These are phyloP conservation scores for Talaromyces sp. DNA, from an alignment of 2,329 filamentous ascomycete genomes.

Conservation along the genomic window DNA sequence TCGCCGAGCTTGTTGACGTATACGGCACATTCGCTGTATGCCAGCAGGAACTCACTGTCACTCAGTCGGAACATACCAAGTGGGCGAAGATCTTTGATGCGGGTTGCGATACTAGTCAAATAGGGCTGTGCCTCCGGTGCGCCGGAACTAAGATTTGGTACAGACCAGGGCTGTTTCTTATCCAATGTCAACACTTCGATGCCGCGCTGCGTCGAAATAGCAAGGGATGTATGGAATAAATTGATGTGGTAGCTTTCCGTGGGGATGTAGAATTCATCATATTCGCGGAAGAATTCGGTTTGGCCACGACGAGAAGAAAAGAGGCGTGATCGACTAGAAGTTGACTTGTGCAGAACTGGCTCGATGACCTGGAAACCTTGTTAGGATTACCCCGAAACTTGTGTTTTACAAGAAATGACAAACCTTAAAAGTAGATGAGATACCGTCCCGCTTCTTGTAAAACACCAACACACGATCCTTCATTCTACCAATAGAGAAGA, in stretches of 20 bases:
- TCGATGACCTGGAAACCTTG: conserved; percentile 65
- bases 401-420: conserved; percentile 3
- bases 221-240: conserved; percentile 89
- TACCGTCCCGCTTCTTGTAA: conserved; percentile 91
- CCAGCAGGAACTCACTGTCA: conserved; percentile 85
- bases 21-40: conserved; percentile 92
- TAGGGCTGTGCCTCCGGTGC: conserved; percentile 54
- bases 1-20: conserved; percentile 99
- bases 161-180: conserved; percentile 92
- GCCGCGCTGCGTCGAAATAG: conserved; percentile 83
- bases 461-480: conserved; percentile 93
- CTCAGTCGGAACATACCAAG: conserved; percentile 95
- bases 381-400: not conserved
- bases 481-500: conserved; percentile 94
- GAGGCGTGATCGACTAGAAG: conserved; percentile 71
- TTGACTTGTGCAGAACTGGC: conserved; percentile 87
- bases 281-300: conserved; percentile 96
- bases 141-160: conserved; percentile 70
- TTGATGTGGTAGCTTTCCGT: conserved; percentile 93
- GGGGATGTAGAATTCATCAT: conserved; percentile 97
- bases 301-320: conserved; percentile 60
- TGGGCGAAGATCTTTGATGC: conserved; percentile 76
- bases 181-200: conserved; percentile 95
- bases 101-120: conserved; percentile 77
- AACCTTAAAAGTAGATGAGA: conserved; percentile 84